A percentile compares a stretch with the other conserved stretches of the same genome.
Evolutionary conservation across 345 rosid species (phyloP).

Genomic region (Camelina sativa): DNA sequence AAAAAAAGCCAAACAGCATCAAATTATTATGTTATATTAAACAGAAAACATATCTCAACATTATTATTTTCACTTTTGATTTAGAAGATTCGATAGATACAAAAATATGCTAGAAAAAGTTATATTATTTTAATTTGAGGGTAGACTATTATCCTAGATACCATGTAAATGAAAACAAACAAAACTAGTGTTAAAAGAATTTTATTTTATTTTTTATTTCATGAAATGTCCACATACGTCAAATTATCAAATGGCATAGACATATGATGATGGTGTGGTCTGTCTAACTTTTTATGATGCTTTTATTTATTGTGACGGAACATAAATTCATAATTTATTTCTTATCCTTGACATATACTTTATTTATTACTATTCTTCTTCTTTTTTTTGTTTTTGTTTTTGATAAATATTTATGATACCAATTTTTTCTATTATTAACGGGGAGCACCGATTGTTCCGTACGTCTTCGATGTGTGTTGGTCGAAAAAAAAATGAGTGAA

Average conservation of each 20-base stretch:
- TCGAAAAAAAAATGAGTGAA: slow-evolving; percentile 34
- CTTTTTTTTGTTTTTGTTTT: too few species aligned
- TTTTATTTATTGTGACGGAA: slow-evolving; percentile 37
- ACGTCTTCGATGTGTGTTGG: slow-evolving; percentile 9
- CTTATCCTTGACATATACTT: background rate
- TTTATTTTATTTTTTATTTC: too few species aligned
- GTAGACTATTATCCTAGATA: slow-evolving; percentile 9
- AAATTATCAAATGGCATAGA: slow-evolving; percentile 29
- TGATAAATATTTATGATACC: too few species aligned
- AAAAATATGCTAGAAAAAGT: slow-evolving; percentile 1
- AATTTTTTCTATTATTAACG: background rate
- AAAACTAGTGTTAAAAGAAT: background rate
- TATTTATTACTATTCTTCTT: background rate
- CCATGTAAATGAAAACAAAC: slow-evolving; percentile 26
- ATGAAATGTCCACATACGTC: slow-evolving; percentile 31
- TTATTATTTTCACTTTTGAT: slow-evolving; percentile 15
- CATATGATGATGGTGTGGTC: slow-evolving; percentile 23
- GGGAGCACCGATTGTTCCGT: slow-evolving; percentile 20
- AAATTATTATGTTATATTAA: background rate
- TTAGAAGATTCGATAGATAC: slow-evolving; percentile 23
- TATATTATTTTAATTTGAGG: background rate
- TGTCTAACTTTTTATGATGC: slow-evolving; percentile 39
- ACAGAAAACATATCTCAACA: background rate
- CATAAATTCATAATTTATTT: slow-evolving; percentile 12
- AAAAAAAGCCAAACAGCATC: background rate